Conservation (phyloP, 2,329 filamentous ascomycete genomes). For the Ophiostoma quercus region DNA sequence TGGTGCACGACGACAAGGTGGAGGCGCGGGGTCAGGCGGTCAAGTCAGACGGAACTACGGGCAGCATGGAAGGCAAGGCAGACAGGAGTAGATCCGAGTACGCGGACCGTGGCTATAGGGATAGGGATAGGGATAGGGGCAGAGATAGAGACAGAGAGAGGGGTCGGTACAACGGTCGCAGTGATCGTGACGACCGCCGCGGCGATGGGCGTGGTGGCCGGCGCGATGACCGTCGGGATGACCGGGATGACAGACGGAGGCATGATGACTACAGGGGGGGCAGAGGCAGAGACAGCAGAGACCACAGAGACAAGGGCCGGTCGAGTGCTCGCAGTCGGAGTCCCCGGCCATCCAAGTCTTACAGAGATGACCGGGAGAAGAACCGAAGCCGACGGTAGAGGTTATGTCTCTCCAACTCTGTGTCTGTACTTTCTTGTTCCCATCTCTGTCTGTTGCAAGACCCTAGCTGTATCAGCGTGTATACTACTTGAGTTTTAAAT, state of each 20-base stretch:
- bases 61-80: neutral
- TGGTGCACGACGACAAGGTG: constrained; percentile 73
- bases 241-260: neutral
- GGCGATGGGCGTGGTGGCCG: constrained; percentile 9
- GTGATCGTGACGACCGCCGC: neutral
- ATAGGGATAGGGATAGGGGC: constrained; percentile 30
- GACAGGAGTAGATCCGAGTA: too few relatives aligned
- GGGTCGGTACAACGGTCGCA: constrained; percentile 24
- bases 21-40: constrained; percentile 31
- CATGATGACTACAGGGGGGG: constrained; percentile 2
- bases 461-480: neutral
- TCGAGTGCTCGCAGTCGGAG: constrained; percentile 3
- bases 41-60: neutral
- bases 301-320: constrained; percentile 3
- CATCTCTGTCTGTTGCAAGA: neutral
- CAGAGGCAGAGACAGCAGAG: neutral
- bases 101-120: constrained; percentile 20
- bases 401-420: neutral
- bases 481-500: neutral
- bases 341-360: neutral
- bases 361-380: constrained; percentile 9
- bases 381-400: constrained; percentile 9
- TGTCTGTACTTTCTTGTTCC: neutral
- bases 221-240: neutral
- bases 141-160: constrained; percentile 29